Evolutionary conservation across 805 yeast species (phyloP), one percentile per base, ranked within the genome.

Genomic region (Saccharomyces kudriavzevii): DNA sequence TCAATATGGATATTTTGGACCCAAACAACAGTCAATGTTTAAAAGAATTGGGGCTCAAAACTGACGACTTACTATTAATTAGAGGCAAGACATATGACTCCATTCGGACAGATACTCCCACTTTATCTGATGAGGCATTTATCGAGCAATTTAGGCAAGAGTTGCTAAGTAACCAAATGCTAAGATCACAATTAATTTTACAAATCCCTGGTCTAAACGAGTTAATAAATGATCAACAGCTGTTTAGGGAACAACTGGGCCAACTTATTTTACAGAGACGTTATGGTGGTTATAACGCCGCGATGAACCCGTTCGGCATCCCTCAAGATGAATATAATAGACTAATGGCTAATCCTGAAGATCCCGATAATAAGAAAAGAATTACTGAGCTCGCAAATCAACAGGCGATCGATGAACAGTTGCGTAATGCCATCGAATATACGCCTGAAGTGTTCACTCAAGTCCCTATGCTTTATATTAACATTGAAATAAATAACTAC

Each of bases 401-500:
- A 60, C 81, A 81, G 60, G 87, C 83, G 45, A 83, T 92, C 49
- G 88, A 89, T 55, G 95, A 89, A 57, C 89, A 89, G 64, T 74
- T 87, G 75, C 77, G 81, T 48, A 76, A 81, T 58, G 98, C 99
- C 0, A 76, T 83, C 66, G 97, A 91, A 54, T 83, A 84, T 51
- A 82, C 92, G 4, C 99, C 99, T 0, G 99, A 94, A 67, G 78
- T 87, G 40, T 94, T 94, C 71, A 84, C 90, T 0, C 70, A 78
- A 0, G 95, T 92, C 2, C 80, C 80, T 30, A 90, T 94, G 96
- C 77, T 94, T 43, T 92, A 85, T 69, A 82, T 94, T 14, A 77
- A 83, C 53, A 76, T 89, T 45, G 84, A 81, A 59, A 85, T 92
- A 40, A 91, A 94, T 63, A 92, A 94, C 1, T 75, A 77, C 48